These are phyloP conservation scores for Paraleonurus japonicus DNA, from an alignment of 257 asterid genomes.

Conservation along the genomic window DNA sequence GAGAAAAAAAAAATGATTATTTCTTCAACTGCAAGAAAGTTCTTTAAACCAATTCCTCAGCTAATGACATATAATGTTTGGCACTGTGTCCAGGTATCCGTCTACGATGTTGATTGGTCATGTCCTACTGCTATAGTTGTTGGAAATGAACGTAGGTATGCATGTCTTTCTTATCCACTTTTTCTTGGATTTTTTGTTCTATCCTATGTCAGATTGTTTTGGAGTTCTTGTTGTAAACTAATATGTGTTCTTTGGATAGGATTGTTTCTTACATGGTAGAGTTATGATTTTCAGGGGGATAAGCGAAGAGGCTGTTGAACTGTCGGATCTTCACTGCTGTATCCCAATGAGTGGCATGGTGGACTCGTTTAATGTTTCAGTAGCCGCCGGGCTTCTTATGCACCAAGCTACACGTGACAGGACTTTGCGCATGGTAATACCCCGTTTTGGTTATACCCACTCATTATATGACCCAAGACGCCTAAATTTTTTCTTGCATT, in stretches of 20 bases:
- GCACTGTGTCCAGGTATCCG: conserved; percentile 62
- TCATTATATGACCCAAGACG: background rate
- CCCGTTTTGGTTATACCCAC: conserved; percentile 1
- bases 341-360: conserved; percentile 99
- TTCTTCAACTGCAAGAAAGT: conserved; percentile 8
- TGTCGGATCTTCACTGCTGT: conserved; percentile 82
- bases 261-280: conserved; percentile 18
- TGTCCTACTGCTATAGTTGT: conserved; percentile 91
- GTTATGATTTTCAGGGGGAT: conserved; percentile 66
- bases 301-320: conserved; percentile 76
- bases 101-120: conserved; percentile 90
- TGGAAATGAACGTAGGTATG: conserved; percentile 81
- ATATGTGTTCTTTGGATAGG: background rate
- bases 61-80: conserved; percentile 6
- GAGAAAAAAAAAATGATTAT: background rate
- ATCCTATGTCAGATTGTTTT: background rate
- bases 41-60: background rate
- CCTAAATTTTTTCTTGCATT: background rate
- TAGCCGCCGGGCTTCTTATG: conserved; percentile 96
- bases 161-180: conserved; percentile 13
- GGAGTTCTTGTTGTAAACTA: background rate
- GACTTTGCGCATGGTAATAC: conserved; percentile 68
- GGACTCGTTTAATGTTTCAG: conserved; percentile 94
- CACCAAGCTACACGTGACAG: conserved; percentile 89
- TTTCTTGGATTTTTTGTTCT: conserved; percentile 6